phyloP scores from a whole-genome alignment of 768 basidiomycete species.

The Russula emetica region DNA sequence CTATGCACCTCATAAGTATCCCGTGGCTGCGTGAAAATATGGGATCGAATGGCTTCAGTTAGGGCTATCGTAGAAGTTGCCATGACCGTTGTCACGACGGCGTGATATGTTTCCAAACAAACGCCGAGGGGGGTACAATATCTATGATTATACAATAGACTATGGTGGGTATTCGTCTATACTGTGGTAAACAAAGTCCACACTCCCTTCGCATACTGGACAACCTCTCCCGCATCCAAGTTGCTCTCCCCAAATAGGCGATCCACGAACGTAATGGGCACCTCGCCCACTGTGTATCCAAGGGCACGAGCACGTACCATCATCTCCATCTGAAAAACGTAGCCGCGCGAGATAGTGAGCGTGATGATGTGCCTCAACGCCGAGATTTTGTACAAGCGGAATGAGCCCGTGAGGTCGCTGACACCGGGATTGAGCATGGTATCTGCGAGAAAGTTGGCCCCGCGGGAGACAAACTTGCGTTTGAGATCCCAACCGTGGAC shows the following conservation, averaged over 20 bases:
- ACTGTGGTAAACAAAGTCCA: slow-evolving; percentile 74
- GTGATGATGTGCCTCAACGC: slow-evolving; percentile 82
- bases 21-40: not conserved
- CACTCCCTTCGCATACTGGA: slow-evolving; percentile 82
- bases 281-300: slow-evolving; percentile 83
- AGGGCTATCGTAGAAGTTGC: not conserved
- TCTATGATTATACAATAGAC: slow-evolving; percentile 5
- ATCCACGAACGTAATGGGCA: slow-evolving; percentile 94
- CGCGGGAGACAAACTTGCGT: slow-evolving; percentile 81
- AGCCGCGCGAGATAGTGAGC: slow-evolving; percentile 80
- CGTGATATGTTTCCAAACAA: not conserved
- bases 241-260: slow-evolving; percentile 93
- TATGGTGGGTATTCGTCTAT: slow-evolving; percentile 12
- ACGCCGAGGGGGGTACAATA: not conserved
- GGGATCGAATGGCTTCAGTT: not conserved
- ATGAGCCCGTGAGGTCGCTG: slow-evolving; percentile 87
- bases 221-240: slow-evolving; percentile 81
- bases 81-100: not conserved
- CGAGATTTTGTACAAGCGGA: slow-evolving; percentile 72
- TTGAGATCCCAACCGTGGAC: slow-evolving; percentile 92
- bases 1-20: slow-evolving; percentile 5
- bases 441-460: slow-evolving; percentile 87
- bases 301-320: slow-evolving; percentile 84
- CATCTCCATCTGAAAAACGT: slow-evolving; percentile 99
- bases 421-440: slow-evolving; percentile 82